Base-by-base conservation (phyloP, 169 alveolate genomes). In the Cyclospora cayetanensis region DNA sequence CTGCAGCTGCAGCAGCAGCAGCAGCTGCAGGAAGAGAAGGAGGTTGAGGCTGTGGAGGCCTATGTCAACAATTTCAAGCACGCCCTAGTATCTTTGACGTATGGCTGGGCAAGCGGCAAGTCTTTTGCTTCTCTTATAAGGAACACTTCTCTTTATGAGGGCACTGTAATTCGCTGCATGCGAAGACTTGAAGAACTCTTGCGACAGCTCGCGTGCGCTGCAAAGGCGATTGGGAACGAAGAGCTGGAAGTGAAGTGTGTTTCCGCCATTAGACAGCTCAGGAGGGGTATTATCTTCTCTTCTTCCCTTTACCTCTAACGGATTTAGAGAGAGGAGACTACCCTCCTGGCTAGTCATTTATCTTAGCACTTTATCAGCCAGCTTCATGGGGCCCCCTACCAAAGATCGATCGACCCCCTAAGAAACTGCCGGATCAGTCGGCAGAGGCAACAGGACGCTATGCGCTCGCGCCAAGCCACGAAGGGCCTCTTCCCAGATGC, bases 281-380 rank as follows among this genome's bases (percentile, higher is more conserved):
- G 98, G 94, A 97, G 99, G 83, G 99, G 99, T 52, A 99, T 99
- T 70, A 99, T 99, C 43, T 99, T 99, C 95, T 98, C 99, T 12
- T 99, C 99, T 15, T 97, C 99, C 76, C 97, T 99, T 89, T 99
- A 98, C 29, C 52, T 91, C 60, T 91, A 41, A 65, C 7, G 9
- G 60, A 12, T 46, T 46, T 7, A 12, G 9, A 12, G 9, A 63
- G 31, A 7, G n/a, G 11, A 9, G 34, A 74, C 31, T 41, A 74
- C 11, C 79, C 15, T 27, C 25, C 79, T 66, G 31, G 79, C 79
- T 66, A 66, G 79, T 41, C 15, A 66, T 4, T 15, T 18, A n/a
- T n/a, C 70, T 5, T 4, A 55, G 4, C 4, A 25, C 3, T 31
- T n/a, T 12, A 55, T 25, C 70, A 66, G 79, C 79, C 31, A 66